Evolutionary conservation across 495 filamentous ascomycete species (phyloP).

Genomic region (Xylaria intraflava): DNA sequence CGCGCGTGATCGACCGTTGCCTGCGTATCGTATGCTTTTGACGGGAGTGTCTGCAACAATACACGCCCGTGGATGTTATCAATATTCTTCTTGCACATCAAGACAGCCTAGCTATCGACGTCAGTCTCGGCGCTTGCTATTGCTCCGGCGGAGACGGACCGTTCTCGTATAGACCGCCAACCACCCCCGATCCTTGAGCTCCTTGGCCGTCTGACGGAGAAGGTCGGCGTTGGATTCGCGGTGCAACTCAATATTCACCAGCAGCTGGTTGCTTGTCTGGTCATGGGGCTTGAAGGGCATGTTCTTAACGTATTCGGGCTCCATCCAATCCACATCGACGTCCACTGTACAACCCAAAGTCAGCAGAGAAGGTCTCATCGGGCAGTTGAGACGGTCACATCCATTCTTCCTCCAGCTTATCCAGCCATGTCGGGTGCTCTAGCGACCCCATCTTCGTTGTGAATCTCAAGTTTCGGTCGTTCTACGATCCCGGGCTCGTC

Average conservation of each 20-base stretch:
- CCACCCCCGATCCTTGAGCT: constrained; percentile 38
- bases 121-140: not conserved
- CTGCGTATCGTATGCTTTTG: constrained; percentile 32
- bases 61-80: constrained; percentile 35
- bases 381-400: not conserved
- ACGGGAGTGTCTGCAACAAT: constrained; percentile 34
- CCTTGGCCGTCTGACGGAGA: constrained; percentile 26
- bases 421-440: constrained; percentile 16
- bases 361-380: not conserved
- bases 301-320: constrained; percentile 33
- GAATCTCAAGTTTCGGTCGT: not conserved
- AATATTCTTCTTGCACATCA: constrained; percentile 39
- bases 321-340: constrained; percentile 41
- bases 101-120: constrained; percentile 27
- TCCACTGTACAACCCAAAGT: constrained; percentile 13
- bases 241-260: constrained; percentile 34
- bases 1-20: constrained; percentile 34
- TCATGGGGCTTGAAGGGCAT: constrained; percentile 40
- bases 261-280: constrained; percentile 41
- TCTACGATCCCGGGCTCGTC: not conserved
- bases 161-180: constrained; percentile 36
- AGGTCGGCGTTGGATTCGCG: constrained; percentile 32
- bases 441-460: not conserved
- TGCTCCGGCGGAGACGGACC: not conserved
- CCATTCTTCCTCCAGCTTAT: constrained; percentile 24